phyloP scores from a whole-genome alignment of 345 rosid genomes.

The Brassica nigra region DNA sequence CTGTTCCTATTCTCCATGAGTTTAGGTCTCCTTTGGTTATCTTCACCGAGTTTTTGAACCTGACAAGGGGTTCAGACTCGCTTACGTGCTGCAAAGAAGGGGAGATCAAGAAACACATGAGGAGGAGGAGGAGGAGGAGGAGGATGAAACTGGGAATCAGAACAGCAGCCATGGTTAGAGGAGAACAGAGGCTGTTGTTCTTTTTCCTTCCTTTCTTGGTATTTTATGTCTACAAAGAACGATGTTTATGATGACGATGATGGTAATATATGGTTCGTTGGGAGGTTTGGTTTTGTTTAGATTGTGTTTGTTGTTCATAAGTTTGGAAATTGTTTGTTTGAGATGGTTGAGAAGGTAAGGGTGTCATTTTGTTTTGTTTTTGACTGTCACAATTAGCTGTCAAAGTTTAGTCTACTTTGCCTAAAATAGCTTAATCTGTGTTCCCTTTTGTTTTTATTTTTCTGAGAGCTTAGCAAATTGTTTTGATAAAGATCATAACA shows the following conservation, averaged over 20 bases:
- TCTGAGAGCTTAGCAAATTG: not conserved
- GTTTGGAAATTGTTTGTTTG: slow-evolving; percentile 39
- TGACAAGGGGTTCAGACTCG: slow-evolving; percentile 37
- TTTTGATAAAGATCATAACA: slow-evolving; percentile 8
- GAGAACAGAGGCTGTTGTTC: slow-evolving; percentile 28
- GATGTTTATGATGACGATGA: not conserved
- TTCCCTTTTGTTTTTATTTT: not conserved
- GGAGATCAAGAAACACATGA: slow-evolving; percentile 28
- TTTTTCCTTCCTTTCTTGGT: not conserved
- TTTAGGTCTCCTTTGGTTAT: slow-evolving; percentile 44
- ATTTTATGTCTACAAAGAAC: slow-evolving; percentile 17
- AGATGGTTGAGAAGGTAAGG: slow-evolving; percentile 23
- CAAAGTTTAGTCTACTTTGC: slow-evolving; percentile 1
- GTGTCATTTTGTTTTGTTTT: slow-evolving; percentile 7
- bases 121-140: not conserved
- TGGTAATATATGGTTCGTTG: not conserved
- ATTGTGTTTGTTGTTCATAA: not conserved
- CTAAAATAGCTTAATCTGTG: slow-evolving; percentile 22
- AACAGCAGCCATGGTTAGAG: slow-evolving; percentile 37
- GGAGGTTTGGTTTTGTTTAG: not conserved
- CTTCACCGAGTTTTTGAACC: slow-evolving; percentile 32
- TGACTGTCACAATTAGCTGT: not conserved
- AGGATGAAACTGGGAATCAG: not conserved
- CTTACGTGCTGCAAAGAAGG: slow-evolving; percentile 37
- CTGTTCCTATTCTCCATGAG: slow-evolving; percentile 59